Percentiles rank a stretch among this genome's conserved stretches.
These are phyloP conservation scores for Perkinsus marinus DNA, from an alignment of 169 alveolate species.

Conservation along the genomic window DNA sequence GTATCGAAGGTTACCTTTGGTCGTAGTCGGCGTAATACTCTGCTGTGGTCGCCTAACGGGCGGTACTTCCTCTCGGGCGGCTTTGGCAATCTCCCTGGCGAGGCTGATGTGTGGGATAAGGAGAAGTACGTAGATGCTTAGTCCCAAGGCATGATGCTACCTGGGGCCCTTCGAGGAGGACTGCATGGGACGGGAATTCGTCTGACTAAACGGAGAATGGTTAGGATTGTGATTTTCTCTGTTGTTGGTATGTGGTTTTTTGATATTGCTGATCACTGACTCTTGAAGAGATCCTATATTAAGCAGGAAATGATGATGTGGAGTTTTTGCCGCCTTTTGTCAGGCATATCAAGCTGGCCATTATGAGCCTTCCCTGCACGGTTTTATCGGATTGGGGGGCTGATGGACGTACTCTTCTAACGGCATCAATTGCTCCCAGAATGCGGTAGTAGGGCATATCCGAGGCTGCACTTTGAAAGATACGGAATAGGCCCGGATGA, in stretches of 20 bases:
- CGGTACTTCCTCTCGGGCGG: constrained; percentile 28
- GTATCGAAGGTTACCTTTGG: constrained; percentile 24
- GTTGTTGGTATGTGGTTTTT: too few relatives aligned
- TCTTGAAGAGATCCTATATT: too few relatives aligned
- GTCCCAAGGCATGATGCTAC: too few relatives aligned
- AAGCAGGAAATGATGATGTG: not conserved
- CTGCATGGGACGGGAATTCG: too few relatives aligned
- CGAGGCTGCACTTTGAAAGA: not conserved
- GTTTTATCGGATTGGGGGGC: not conserved
- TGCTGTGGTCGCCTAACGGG: constrained; percentile 26
- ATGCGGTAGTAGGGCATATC: not conserved
- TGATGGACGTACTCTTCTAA: not conserved
- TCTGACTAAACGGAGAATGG: too few relatives aligned
- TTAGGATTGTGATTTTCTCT: too few relatives aligned
- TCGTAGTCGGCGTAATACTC: constrained; percentile 21
- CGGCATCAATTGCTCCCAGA: not conserved
- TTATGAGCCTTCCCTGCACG: not conserved
- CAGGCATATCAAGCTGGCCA: not conserved
- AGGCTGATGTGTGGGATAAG: constrained; percentile 24
- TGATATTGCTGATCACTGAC: too few relatives aligned
- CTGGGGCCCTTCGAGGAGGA: too few relatives aligned
- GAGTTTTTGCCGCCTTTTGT: not conserved
- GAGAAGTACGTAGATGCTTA: not conserved
- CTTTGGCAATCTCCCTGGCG: constrained; percentile 28
- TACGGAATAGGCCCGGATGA: not conserved